Percentiles rank a stretch among this genome's conserved stretches.
These are phyloP conservation scores for Colletotrichum musicola DNA, from an alignment of 2,329 filamentous ascomycete species.

Conservation along the genomic window DNA sequence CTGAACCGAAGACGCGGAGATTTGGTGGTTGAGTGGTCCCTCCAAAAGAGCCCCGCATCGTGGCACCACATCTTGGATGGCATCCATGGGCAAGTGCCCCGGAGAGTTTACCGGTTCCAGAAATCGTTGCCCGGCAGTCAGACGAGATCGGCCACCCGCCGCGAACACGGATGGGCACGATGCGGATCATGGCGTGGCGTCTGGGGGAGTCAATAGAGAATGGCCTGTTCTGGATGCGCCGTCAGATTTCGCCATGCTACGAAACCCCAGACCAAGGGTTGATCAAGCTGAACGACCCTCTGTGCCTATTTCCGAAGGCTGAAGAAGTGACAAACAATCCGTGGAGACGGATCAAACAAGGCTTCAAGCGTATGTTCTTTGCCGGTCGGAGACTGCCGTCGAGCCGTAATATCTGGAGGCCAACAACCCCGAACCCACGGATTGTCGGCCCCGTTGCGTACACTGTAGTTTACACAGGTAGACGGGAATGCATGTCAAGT, in stretches of 20 bases:
- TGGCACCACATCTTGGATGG: conserved; percentile 6
- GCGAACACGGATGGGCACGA: conserved; percentile 5
- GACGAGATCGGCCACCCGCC: conserved; percentile 27
- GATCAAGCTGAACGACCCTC: not conserved
- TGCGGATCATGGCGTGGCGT: conserved; percentile 28
- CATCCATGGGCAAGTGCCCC: conserved; percentile 7
- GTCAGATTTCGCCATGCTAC: conserved; percentile 18
- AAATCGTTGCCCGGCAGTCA: conserved; percentile 30
- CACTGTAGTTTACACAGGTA: not conserved
- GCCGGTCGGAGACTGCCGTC: conserved; percentile 14
- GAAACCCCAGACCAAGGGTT: not conserved
- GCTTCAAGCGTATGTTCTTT: not conserved
- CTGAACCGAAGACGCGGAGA: not conserved
- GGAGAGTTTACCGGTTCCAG: conserved; percentile 25
- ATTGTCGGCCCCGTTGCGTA: not conserved
- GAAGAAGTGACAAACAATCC: not conserved
- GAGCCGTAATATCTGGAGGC: not conserved
- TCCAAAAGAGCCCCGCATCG: conserved; percentile 13
- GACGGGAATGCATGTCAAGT: conserved; percentile 2
- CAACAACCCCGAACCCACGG: not conserved
- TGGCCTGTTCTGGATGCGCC: conserved; percentile 35
- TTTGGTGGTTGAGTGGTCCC: conserved; percentile 14
- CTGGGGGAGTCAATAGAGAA: conserved; percentile 12
- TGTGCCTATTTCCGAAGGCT: conserved; percentile 6
- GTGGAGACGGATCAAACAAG: not conserved